These are phyloP conservation scores for Lentinula boryana DNA, from an alignment of 768 basidiomycete genomes.

Conservation along the genomic window DNA sequence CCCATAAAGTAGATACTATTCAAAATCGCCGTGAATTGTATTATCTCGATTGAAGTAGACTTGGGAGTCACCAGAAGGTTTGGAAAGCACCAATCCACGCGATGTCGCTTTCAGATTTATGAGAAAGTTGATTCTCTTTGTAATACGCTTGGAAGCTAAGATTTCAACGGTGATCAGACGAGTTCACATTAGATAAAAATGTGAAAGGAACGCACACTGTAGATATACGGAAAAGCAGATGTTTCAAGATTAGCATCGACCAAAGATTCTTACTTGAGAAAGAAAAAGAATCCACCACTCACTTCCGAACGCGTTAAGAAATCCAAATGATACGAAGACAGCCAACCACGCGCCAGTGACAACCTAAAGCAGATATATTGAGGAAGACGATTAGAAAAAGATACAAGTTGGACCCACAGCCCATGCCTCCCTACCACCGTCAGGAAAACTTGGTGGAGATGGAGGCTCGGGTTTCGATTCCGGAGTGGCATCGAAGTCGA, in stretches of 20 bases:
- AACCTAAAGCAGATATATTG: background rate
- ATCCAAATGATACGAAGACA: conserved; percentile 14
- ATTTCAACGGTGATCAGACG: too few relatives aligned
- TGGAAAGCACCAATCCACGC: conserved; percentile 22
- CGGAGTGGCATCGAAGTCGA: background rate
- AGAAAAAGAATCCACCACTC: background rate
- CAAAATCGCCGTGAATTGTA: background rate
- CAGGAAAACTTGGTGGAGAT: conserved; percentile 8
- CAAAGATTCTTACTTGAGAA: too few relatives aligned
- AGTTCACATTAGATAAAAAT: background rate
- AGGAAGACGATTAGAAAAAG: background rate
- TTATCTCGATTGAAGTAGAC: background rate
- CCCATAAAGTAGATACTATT: conserved; percentile 10
- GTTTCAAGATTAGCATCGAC: too few relatives aligned
- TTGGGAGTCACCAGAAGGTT: conserved; percentile 10
- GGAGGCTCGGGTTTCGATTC: background rate
- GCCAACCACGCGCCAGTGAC: conserved; percentile 13
- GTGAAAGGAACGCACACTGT: background rate
- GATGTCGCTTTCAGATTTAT: conserved; percentile 15
- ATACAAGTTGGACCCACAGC: background rate
- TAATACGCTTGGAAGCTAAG: conserved; percentile 18
- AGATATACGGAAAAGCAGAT: background rate
- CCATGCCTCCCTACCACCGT: conserved; percentile 14
- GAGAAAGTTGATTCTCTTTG: conserved; percentile 13
- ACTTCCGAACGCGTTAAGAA: conserved; percentile 15